A percentile compares a stretch with the other conserved stretches of the same genome.
Conservation (phyloP, 352 stramenopile species). For the Globisporangium paddicum region DNA sequence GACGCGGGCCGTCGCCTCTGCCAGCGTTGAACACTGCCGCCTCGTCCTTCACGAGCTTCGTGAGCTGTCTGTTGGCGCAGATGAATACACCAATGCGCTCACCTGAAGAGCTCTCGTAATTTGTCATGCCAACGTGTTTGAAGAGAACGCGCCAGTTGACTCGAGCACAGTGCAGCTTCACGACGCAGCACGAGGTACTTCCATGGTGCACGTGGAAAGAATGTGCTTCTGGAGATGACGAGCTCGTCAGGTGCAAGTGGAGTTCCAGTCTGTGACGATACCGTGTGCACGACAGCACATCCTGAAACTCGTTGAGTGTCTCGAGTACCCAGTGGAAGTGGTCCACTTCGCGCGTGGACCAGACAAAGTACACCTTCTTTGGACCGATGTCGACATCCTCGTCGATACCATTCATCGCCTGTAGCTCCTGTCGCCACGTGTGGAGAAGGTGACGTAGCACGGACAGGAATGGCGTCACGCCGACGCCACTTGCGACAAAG, state of each 20-base stretch:
- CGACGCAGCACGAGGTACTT: background rate
- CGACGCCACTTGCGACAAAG: conserved; percentile 32
- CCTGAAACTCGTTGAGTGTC: conserved; percentile 23
- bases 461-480: conserved; percentile 41
- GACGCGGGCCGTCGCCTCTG: background rate
- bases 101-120: background rate
- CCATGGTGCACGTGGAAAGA: background rate
- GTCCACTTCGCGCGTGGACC: conserved; percentile 19
- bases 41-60: conserved; percentile 21
- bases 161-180: conserved; percentile 8
- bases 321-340: conserved; percentile 17
- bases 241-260: conserved; percentile 19
- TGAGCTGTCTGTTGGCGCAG: conserved; percentile 17
- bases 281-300: conserved; percentile 12
- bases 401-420: too few relatives aligned
- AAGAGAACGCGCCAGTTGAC: conserved; percentile 13
- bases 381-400: background rate
- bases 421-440: conserved; percentile 12
- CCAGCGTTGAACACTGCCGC: conserved; percentile 7
- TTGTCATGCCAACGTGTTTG: background rate
- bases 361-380: conserved; percentile 20
- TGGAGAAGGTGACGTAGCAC: conserved; percentile 38
- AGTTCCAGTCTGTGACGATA: conserved; percentile 7
- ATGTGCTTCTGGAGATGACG: background rate
- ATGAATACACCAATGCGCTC: conserved; percentile 18